These are phyloP conservation scores for Chenopodium quinoa DNA, from an alignment of 148 eudicot species.

Conservation along the genomic window DNA sequence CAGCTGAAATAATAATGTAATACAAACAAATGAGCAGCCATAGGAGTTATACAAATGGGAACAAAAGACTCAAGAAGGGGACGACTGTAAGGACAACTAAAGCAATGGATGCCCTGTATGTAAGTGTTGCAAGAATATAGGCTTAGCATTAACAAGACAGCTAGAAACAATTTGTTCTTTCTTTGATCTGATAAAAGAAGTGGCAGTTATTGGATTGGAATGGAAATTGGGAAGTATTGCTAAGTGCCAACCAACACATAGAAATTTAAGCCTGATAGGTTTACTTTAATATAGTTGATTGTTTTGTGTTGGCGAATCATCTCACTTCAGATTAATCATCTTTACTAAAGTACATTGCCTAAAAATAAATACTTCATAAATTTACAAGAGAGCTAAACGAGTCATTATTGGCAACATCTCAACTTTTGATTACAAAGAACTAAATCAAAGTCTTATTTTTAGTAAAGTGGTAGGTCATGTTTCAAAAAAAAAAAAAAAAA, in stretches of 20 bases:
- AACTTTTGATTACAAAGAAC: background rate
- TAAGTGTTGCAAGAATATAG: background rate
- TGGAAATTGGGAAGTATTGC: background rate
- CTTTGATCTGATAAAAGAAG: background rate
- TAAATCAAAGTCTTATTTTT: background rate
- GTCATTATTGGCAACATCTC: background rate
- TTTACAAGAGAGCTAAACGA: background rate
- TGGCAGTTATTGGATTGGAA: background rate
- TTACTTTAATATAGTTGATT: background rate
- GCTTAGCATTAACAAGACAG: background rate
- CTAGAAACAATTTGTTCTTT: background rate
- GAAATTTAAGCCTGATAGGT: background rate
- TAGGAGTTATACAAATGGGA: too few relatives aligned
- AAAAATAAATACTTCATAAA: background rate
- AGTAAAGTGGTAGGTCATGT: background rate
- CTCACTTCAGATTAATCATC: background rate
- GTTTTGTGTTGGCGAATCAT: background rate
- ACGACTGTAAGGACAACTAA: background rate
- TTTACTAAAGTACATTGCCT: background rate
- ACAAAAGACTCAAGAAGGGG: too few relatives aligned
- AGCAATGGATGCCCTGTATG: background rate
- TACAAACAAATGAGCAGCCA: too few relatives aligned
- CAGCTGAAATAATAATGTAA: too few relatives aligned
- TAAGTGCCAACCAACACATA: background rate
- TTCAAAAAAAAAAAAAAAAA: too few relatives aligned